These are phyloP conservation scores for Parmelia sp. DNA, from an alignment of 495 filamentous ascomycete species.

Conservation along the genomic window DNA sequence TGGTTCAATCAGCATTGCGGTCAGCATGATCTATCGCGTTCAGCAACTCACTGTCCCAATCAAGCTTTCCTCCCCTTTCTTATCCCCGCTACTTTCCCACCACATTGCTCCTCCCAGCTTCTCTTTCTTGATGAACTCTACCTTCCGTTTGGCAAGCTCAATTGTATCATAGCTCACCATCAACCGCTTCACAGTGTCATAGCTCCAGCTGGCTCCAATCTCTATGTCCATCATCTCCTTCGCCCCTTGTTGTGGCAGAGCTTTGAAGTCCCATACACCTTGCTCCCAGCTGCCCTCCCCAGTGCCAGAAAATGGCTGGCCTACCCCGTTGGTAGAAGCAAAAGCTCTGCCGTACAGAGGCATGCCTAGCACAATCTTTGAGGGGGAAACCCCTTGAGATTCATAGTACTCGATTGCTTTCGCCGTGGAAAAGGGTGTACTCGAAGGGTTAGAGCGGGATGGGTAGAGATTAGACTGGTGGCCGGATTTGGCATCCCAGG, in stretches of 20 bases:
- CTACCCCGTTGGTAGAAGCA: conserved; percentile 61
- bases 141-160: conserved; percentile 54
- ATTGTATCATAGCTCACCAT: conserved; percentile 75
- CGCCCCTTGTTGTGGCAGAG: conserved; percentile 39
- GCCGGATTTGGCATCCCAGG: conserved; percentile 61
- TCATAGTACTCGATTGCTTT: conserved; percentile 55
- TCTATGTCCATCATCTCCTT: conserved; percentile 35
- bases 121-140: conserved; percentile 53
- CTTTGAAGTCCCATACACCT: conserved; percentile 77
- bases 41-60: conserved; percentile 47
- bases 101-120: conserved; percentile 79
- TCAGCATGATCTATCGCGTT: background rate
- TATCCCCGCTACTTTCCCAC: conserved; percentile 83
- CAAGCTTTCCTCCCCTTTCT: conserved; percentile 50
- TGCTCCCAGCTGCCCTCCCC: conserved; percentile 65
- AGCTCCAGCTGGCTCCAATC: conserved; percentile 59
- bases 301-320: conserved; percentile 58
- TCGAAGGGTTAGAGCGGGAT: conserved; percentile 42
- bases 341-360: conserved; percentile 85
- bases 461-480: conserved; percentile 71
- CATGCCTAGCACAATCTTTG: conserved; percentile 76
- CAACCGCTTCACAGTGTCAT: conserved; percentile 49
- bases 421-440: conserved; percentile 51
- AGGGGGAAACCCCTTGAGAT: conserved; percentile 49
- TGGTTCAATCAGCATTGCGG: background rate